Evolutionary conservation across 2,329 filamentous ascomycete species (phyloP), one percentile per base, ranked within the genome.

Genomic region (Intubia oerlemansii): DNA sequence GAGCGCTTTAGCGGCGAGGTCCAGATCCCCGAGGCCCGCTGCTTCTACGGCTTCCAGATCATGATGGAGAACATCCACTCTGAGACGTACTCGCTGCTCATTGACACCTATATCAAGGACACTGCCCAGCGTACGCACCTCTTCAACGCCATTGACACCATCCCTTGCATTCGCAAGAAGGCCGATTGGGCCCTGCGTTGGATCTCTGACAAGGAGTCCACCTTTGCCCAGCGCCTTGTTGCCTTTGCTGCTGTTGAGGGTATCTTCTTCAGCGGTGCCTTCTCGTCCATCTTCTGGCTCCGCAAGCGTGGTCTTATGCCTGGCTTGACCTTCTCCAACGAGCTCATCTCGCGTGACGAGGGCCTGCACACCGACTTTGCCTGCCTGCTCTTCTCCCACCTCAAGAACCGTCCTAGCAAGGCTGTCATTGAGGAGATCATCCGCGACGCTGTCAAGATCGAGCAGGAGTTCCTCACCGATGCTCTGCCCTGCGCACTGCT

Each of bases 51-150:
- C 39, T 98, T 98, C 69, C 88, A 98, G 62, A 95, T 95, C 62
- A 98, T 98, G 88, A 95, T 98, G 80, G 88, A 98, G 66, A 98
- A 98, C 61, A 92, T 98, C 46, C 88, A 98, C 67, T 93, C 88
- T 11, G 88, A 98, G 62, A 98, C 88, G 31, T 98, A 98, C 68
- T 95, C 85, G 13, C 74, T 98, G 20, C 73, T 98, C 49, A 98
- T 98, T 51, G 88, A 98, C 53, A 93, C 85, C 37, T 98, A 98
- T 56, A 91, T 98, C 59, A 93, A 90, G 66, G 88, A 98, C 62
- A 78, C 80, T 37, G 77, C 78, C 50, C 85, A 98, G 62, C 74
- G 81, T 42, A 77, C 68, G 36, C 84, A 95, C 51, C 75, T 98
- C 33, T 95, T 98, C 61, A 92, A 98, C 47, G 88, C 88, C 44